These are phyloP conservation scores for Recurvomyces mirabilis DNA, from an alignment of 495 filamentous ascomycete species.

Conservation along the genomic window DNA sequence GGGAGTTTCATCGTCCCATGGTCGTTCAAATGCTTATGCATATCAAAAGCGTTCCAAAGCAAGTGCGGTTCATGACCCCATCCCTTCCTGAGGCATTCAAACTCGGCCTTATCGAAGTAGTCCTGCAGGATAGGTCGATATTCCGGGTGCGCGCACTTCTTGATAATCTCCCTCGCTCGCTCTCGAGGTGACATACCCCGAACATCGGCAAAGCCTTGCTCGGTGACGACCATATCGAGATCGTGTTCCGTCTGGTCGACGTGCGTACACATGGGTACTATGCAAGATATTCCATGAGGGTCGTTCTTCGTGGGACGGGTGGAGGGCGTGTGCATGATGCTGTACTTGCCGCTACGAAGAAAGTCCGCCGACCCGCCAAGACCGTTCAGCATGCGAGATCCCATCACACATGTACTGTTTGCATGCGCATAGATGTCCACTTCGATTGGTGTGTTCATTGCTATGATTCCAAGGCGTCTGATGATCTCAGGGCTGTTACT, in stretches of 20 bases:
- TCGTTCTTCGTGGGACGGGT: constrained; percentile 73
- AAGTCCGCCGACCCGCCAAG: constrained; percentile 85
- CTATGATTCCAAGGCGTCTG: constrained; percentile 73
- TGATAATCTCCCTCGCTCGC: constrained; percentile 74
- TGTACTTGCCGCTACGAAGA: constrained; percentile 71
- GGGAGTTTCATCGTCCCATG: constrained; percentile 76
- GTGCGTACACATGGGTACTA: constrained; percentile 88
- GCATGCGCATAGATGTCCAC: constrained; percentile 93
- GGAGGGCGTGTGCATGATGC: constrained; percentile 86
- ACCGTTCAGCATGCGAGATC: constrained; percentile 83
- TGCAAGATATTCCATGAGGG: constrained; percentile 71
- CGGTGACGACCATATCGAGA: constrained; percentile 77
- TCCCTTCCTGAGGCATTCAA: constrained; percentile 74
- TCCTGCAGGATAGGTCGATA: constrained; percentile 72
- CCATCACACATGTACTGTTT: constrained; percentile 86
- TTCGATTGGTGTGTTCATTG: constrained; percentile 93
- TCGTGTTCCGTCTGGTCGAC: constrained; percentile 90
- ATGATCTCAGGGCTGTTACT: constrained; percentile 95
- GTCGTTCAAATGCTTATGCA: constrained; percentile 72
- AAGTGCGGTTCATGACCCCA: constrained; percentile 86
- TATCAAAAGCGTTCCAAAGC: constrained; percentile 73
- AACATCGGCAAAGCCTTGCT: constrained; percentile 79
- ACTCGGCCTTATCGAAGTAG: constrained; percentile 81
- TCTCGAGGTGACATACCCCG: constrained; percentile 70
- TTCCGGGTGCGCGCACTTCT: constrained; percentile 77